These are phyloP conservation scores for Hortaea werneckii DNA, from an alignment of 2,329 filamentous ascomycete species.

Conservation along the genomic window DNA sequence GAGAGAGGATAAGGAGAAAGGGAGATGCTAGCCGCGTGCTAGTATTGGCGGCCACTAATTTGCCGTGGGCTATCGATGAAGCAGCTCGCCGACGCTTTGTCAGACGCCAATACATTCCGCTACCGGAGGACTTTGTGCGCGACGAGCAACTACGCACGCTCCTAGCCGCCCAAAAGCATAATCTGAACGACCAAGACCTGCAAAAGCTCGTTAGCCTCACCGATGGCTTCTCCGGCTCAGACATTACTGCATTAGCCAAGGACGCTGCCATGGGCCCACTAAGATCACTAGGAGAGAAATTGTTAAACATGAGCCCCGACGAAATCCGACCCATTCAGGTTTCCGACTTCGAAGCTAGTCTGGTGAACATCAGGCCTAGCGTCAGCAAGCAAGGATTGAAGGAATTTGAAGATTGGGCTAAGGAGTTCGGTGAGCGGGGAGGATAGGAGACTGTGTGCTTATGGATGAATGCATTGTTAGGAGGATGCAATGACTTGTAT, in stretches of 20 bases:
- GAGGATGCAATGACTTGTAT: no score
- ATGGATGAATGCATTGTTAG: no score
- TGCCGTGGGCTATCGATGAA: constrained; percentile 97
- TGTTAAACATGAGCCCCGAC: constrained; percentile 87
- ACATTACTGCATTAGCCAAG: constrained; percentile 93
- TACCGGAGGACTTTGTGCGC: constrained; percentile 77
- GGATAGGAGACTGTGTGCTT: constrained; percentile 33
- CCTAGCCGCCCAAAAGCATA: constrained; percentile 79
- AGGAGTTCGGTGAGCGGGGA: constrained; percentile 82
- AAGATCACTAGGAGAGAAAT: constrained; percentile 75
- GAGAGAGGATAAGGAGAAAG: constrained; percentile 57
- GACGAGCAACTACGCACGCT: constrained; percentile 69
- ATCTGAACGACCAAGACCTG: constrained; percentile 61
- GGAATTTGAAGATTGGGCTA: constrained; percentile 90
- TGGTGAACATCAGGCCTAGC: constrained; percentile 77
- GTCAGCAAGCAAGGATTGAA: constrained; percentile 77
- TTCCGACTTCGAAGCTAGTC: constrained; percentile 71
- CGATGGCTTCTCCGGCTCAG: constrained; percentile 93
- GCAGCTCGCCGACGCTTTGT: constrained; percentile 86
- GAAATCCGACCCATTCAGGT: constrained; percentile 81
- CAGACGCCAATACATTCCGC: constrained; percentile 85
- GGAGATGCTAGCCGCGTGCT: constrained; percentile 83
- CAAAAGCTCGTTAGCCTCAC: constrained; percentile 65
- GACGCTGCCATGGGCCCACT: constrained; percentile 96
- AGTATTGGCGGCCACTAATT: constrained; percentile 87